Base-by-base conservation (phyloP, 225 moss, liverwort and hornwort genomes). In the Climacium dendroides region DNA sequence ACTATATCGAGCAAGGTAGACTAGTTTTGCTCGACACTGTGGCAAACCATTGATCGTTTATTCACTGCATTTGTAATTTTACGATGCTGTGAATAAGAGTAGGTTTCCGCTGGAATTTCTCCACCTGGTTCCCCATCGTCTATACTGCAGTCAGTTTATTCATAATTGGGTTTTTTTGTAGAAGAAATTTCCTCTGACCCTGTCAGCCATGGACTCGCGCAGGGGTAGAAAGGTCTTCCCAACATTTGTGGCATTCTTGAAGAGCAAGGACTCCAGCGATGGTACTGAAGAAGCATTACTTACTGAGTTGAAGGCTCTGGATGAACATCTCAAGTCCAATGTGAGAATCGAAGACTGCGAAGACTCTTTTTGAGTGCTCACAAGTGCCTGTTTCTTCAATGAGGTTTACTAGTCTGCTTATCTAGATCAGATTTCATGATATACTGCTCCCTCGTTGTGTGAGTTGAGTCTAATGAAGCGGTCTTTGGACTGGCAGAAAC, bases 231-330 rank as follows among this genome's bases (percentile, higher is more conserved):
- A 95, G 89, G 50, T 97, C 32, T 99, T 96, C 59, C 88, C 93
- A 64, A 77, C 91, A 45, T 99, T 99, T 89, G 92, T 95, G 34
- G 93, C 94, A 86, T 97, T 95, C 79, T 87, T 99, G 93, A 93
- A 89, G 87, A 97, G 97, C 91, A 99, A 97, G 85, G 99, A 99
- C 86, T 39, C 95, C 58, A 90, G 63, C 58, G 96, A 97, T 89
- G 96, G 93, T 32, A 92, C 93, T 55, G 96, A 99, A 86, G 85
- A 89, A 90, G 95, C 95, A 82, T 87, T 99, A 55, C 59, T 95
- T 35, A 89, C 85, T 19, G 96, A 97, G 91, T 91, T 99, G 34
- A 92, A 92, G 86, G 78, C 88, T 67, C 78, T 99, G 47, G 92
- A 99, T 69, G 91, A 93, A 55, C 86, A 95, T 82, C 90, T 99